These are phyloP conservation scores for Combretum micranthum DNA, from an alignment of 345 rosid genomes.

Conservation along the genomic window DNA sequence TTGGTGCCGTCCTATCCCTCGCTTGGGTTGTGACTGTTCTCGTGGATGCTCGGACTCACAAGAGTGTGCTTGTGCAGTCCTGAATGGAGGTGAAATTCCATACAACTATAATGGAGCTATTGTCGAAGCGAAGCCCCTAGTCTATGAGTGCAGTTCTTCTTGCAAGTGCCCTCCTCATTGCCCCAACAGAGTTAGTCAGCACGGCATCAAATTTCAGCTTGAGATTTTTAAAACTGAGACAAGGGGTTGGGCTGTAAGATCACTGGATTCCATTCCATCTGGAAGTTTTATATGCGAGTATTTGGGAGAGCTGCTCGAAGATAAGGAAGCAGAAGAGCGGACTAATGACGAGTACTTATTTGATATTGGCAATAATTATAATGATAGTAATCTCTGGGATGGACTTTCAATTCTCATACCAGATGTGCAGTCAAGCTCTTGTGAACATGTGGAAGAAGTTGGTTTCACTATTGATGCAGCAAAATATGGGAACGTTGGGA, in stretches of 20 bases:
- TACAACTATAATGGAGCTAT: constrained; percentile 72
- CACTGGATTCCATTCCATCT: constrained; percentile 56
- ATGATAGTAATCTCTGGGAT: constrained; percentile 32
- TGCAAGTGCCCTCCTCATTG: constrained; percentile 78
- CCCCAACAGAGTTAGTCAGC: constrained; percentile 68
- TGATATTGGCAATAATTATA: constrained; percentile 53
- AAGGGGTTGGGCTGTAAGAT: constrained; percentile 95
- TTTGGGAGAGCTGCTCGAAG: constrained; percentile 72
- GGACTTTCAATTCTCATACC: constrained; percentile 44
- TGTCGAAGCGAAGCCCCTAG: constrained; percentile 50
- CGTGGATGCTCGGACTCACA: constrained; percentile 40
- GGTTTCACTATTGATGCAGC: constrained; percentile 89
- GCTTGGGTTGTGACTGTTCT: constrained; percentile 51
- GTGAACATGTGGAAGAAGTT: constrained; percentile 26
- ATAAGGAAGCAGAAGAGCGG: constrained; percentile 61
- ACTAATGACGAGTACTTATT: constrained; percentile 72
- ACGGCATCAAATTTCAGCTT: constrained; percentile 61
- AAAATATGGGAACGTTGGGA: constrained; percentile 56
- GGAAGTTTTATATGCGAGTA: constrained; percentile 94
- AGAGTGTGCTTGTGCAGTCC: constrained; percentile 47
- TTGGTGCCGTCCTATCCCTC: constrained; percentile 38
- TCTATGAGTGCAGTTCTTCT: constrained; percentile 77
- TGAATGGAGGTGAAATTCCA: constrained; percentile 75
- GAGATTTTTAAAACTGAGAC: constrained; percentile 76
- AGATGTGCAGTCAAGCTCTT: constrained; percentile 22